Base-by-base conservation (phyloP, 108 stramenopile species). In the Asterionellopsis glacialis region DNA sequence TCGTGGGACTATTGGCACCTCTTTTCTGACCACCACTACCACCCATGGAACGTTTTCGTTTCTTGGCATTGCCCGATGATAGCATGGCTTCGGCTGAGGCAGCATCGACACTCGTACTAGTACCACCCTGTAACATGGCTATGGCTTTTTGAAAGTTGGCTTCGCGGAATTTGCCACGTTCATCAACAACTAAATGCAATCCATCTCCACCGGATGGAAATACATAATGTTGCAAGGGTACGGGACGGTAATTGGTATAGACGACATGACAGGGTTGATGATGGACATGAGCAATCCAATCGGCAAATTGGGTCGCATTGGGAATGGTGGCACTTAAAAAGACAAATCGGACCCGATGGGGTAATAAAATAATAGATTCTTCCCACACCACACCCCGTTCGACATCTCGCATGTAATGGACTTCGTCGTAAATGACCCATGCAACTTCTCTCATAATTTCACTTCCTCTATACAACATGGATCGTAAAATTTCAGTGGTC, bases 241-340 rank as follows among this genome's bases (percentile, higher is more conserved):
- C 82, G 0, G 99, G 99, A 61, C 98, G 90, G 79, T 98, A 99
- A 68, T 99, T 94, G 22, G 99, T 99, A 74, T 98, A 98, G 0
- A 99, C 95, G 23, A 99, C 99, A 75, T 99, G 99, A 79, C 95
- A 96, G 2, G 98, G 96, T 69, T 99, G 97, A 66, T 94, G 97
- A 75, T 99, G 96, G 49, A 94, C 94, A 71, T 83, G 83, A 41
- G 87, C 87, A 54, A 93, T 91, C 90, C 93, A 91, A 51, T 89
- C 82, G 3, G 87, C 94, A 68, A 98, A 98, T 71, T 98, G 88
- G 25, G 61, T 58, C 9, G 97, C 81, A 81, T 99, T 99, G 16
- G 97, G 98, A 62, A 98, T 99, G 10, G 99, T 99, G 12, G 99
- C 99, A 9, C 82, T 85, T 48, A 99, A 68, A 73, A 99, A 99